Evolutionary conservation across 768 basidiomycete genomes (phyloP).

Genomic region (Leccinum pellstonianum): DNA sequence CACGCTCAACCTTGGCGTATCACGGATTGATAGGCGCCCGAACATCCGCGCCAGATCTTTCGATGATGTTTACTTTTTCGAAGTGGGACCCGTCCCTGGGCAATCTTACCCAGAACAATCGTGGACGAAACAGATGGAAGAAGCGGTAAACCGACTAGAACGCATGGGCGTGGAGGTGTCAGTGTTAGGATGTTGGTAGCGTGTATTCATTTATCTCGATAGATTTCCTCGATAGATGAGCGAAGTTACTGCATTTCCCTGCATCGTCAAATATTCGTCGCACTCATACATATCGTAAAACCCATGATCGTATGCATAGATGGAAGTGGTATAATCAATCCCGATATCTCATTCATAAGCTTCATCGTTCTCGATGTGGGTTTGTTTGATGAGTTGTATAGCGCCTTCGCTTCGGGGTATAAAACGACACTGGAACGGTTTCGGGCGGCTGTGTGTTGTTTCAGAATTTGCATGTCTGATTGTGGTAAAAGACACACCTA

Average conservation of each 20-base stretch:
- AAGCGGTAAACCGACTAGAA: conserved; percentile 35
- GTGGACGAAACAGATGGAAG: conserved; percentile 38
- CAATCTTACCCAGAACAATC: conserved; percentile 1
- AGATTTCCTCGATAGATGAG: background rate
- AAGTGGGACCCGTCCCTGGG: conserved; percentile 36
- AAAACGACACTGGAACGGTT: conserved; percentile 41
- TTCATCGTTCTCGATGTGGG: background rate
- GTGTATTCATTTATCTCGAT: background rate
- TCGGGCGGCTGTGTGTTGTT: conserved; percentile 35
- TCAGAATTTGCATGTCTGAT: background rate
- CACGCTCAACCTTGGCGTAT: conserved; percentile 42
- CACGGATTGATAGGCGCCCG: conserved; percentile 67
- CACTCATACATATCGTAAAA: background rate
- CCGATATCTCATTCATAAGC: background rate
- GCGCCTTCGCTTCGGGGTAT: conserved; percentile 36
- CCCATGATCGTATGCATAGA: background rate
- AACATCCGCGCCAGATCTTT: conserved; percentile 46
- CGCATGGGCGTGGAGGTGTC: conserved; percentile 36
- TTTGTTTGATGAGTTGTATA: conserved; percentile 29
- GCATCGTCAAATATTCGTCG: background rate
- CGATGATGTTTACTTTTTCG: conserved; percentile 62
- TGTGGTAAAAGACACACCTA: conserved; percentile 29
- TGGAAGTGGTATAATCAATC: background rate
- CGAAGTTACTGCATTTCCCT: background rate
- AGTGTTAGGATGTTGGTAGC: conserved; percentile 53